Conservation (phyloP, 2,329 filamentous ascomycete genomes). For the Magnaporthiopsis incrustans region DNA sequence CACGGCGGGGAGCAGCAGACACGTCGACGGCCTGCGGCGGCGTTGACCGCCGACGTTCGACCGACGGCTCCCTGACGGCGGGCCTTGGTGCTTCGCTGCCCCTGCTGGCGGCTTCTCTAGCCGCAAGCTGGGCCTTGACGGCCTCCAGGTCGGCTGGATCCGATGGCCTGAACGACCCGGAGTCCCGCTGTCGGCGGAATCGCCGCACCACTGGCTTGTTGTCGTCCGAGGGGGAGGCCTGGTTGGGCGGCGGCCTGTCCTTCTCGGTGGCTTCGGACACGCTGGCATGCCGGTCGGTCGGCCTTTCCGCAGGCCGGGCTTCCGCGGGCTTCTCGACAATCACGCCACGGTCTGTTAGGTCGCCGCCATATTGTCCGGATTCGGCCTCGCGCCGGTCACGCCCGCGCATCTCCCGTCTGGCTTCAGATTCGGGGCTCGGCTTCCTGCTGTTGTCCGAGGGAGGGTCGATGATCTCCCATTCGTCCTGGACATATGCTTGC, state of each 20-base stretch:
- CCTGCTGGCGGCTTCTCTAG: slow-evolving; percentile 11
- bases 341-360: slow-evolving; percentile 21
- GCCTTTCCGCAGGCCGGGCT: background rate
- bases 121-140: slow-evolving; percentile 42
- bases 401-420: slow-evolving; percentile 16
- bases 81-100: background rate
- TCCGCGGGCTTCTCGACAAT: background rate
- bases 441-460: slow-evolving; percentile 8
- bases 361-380: slow-evolving; percentile 24
- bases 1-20: background rate
- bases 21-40: background rate
- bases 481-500: slow-evolving; percentile 5
- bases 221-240: slow-evolving; percentile 28
- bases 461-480: slow-evolving; percentile 14
- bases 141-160: slow-evolving; percentile 41
- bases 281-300: background rate
- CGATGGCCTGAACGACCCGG: slow-evolving; percentile 43
- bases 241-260: background rate
- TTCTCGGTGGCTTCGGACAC: background rate
- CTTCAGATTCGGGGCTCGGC: slow-evolving; percentile 12
- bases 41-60: slow-evolving; percentile 1
- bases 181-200: slow-evolving; percentile 28
- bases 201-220: slow-evolving; percentile 21
- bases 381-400: slow-evolving; percentile 31
- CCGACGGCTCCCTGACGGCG: background rate